Base-by-base conservation (phyloP, 73 alveolate species). In the Durusdinium trenchii region DNA sequence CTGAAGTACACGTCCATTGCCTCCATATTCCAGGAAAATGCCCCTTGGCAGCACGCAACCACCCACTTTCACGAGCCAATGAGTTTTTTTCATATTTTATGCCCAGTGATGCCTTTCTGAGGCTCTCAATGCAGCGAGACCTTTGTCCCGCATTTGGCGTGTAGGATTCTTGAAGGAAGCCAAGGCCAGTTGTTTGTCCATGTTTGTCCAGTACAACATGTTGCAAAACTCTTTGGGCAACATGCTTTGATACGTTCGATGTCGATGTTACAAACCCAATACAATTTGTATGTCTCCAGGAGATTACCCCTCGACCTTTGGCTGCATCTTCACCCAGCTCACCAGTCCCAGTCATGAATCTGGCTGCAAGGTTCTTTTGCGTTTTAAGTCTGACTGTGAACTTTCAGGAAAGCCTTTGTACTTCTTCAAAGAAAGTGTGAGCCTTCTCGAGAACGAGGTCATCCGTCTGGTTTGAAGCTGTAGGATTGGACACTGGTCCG, bases 51-150 rank as follows among this genome's bases (percentile, higher is more conserved):
- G 61, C 73, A 60, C 30, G 30, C 73, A 23, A 23, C 73, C 30
- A 60, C 73, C 1, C n/a, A 23, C n/a, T 60, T 23, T 60, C 73
- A 60, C 30, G 18, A 23, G 30, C n/a, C 18, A 32, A 32, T 2
- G n/a, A 23, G 73, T 60, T 60, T 23, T 32, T 32, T 60, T 60
- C n/a, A 32, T 1, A 60, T 32, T 60, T 32, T 60, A n/a, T n/a
- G 30, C 73, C 73, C 18, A 60, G 30, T 2, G 73, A 32, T 60
- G n/a, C n/a, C n/a, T n/a, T n/a, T n/a, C n/a, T n/a, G 40, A 78
- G 89, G 89, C 62, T 30, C 62, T 78, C 26, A 46, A 78, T 46
- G 89, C 89, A 43, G 28, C 50, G 50, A 36, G 89, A 45, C 89
- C 89, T 3, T 78, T 78, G 89, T 38, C 43, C 32, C n/a, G 89